Percentiles rank a stretch among this genome's conserved stretches.
phyloP scores from a whole-genome alignment of 2,329 filamentous ascomycete genomes.

The Drechmeria coniospora region DNA sequence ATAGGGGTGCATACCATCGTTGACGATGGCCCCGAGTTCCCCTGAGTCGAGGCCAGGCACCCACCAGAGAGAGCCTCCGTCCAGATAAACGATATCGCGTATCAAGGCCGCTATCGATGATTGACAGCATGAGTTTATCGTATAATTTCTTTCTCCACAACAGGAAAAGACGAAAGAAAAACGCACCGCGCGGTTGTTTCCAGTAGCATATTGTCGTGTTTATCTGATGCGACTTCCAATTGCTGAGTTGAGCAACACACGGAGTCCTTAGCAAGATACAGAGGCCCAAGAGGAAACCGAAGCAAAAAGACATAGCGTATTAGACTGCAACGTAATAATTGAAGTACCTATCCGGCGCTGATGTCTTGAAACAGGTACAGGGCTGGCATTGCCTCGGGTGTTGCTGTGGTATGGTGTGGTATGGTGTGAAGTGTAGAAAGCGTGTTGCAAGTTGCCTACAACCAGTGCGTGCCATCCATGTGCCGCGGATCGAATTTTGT shows the following conservation, averaged over 20 bases:
- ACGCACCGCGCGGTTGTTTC: constrained; percentile 27
- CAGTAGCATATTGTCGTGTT: constrained; percentile 46
- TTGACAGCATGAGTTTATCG: too few relatives aligned
- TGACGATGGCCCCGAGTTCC: constrained; percentile 8
- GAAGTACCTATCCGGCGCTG: too few relatives aligned
- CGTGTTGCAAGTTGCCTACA: too few relatives aligned
- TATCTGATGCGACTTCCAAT: constrained; percentile 35
- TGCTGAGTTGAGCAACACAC: constrained; percentile 23
- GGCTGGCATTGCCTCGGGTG: background rate
- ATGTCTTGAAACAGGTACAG: too few relatives aligned
- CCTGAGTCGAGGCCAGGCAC: constrained; percentile 31
- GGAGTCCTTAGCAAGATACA: constrained; percentile 6
- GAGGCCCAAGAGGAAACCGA: constrained; percentile 5
- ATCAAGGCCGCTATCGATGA: constrained; percentile 44
- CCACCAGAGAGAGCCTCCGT: constrained; percentile 46
- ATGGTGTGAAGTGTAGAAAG: too few relatives aligned
- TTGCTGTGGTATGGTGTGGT: too few relatives aligned
- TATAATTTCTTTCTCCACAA: too few relatives aligned
- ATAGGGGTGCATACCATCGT: constrained; percentile 25
- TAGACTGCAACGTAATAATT: constrained; percentile 8
- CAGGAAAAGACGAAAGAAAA: background rate
- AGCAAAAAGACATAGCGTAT: too few relatives aligned
- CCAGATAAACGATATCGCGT: constrained; percentile 48
- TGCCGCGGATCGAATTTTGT: too few relatives aligned
- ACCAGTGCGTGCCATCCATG: too few relatives aligned